Percentiles rank a stretch among this genome's conserved stretches.
phyloP scores from a whole-genome alignment of 2,329 filamentous ascomycete genomes.

The Aulographum hederae region DNA sequence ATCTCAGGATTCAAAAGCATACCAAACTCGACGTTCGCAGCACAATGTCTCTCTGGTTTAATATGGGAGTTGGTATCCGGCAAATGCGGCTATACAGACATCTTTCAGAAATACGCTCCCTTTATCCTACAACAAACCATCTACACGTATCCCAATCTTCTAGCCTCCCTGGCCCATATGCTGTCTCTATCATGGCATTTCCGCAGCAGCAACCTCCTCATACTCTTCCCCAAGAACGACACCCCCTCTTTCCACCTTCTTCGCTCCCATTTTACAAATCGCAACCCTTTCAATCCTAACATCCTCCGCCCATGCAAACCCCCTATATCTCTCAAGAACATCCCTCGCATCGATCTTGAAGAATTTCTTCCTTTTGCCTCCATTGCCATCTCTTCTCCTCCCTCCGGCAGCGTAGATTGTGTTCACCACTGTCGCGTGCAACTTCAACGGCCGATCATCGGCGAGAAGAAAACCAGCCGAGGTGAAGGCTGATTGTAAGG shows the following conservation, averaged over 20 bases:
- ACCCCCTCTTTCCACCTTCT: constrained; percentile 33
- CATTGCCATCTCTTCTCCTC: constrained; percentile 11
- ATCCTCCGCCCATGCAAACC: constrained; percentile 52
- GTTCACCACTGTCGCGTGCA: constrained; percentile 78
- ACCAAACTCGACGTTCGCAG: too few relatives aligned
- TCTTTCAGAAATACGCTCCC: too few relatives aligned
- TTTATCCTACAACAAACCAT: neutral
- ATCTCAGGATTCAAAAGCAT: too few relatives aligned
- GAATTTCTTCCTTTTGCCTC: constrained; percentile 15
- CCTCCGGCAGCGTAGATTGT: constrained; percentile 48
- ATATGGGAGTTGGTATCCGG: too few relatives aligned
- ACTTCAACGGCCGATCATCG: constrained; percentile 44
- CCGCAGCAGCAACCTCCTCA: constrained; percentile 21
- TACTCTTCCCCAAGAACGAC: constrained; percentile 34
- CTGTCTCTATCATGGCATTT: neutral
- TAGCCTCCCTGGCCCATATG: neutral
- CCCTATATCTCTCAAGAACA: constrained; percentile 36
- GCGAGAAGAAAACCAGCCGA: constrained; percentile 36
- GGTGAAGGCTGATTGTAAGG: constrained; percentile 35
- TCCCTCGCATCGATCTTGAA: constrained; percentile 22
- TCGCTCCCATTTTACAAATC: constrained; percentile 79
- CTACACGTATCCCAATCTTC: neutral
- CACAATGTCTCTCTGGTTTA: too few relatives aligned
- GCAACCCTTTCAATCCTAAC: constrained; percentile 52
- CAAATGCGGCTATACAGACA: too few relatives aligned